Evolutionary conservation across 495 filamentous ascomycete genomes (phyloP), one percentile per base, ranked within the genome.

Genomic region (Lentithecium fluviatile): DNA sequence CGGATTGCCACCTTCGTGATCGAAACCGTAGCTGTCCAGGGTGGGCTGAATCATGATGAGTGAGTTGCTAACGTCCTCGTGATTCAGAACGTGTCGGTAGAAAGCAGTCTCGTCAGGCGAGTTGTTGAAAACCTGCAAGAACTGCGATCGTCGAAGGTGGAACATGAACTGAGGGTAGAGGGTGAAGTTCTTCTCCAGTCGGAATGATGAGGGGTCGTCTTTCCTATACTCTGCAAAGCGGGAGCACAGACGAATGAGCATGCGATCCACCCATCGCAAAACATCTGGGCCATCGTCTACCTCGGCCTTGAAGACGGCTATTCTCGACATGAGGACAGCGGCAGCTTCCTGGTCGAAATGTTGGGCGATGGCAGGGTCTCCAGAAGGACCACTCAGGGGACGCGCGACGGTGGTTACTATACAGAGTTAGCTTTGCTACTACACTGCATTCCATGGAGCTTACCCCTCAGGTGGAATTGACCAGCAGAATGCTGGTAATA

Each of bases 81-180:
- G 91, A 73, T 97, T 93, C 55, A 99, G 81, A 11, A 97, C 91
- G 71, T 99, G 95, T 51, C 95, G 83, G 73, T 97, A 97, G 76
- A 97, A 99, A 17, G 95, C 95, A 17, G 95, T 99, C 76, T 99
- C 95, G 67, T 99, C 95, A 12, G 95, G 95, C 0, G 92, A 97
- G 75, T 97, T 97, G 78, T 99, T 99, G 81, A 99, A 99, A 48
- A 99, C 92, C 71, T 99, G 95, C 67, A 99, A 77, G 78, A 99
- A 99, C 74, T 99, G 95, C 69, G 89, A 95, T 71, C 95, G 84
- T 52, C 95, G 88, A 60, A 99, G 81, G 73, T 99, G 95, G 81
- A 97, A 99, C 95, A 99, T 97, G 77, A 99, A 99, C 75, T 99
- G 95, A 32, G 95, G 95, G 68, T 99, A 99, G 19, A 99, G 82